These are phyloP conservation scores for Styphnolobium japonicum DNA, from an alignment of 306 rosid species.

Conservation along the genomic window DNA sequence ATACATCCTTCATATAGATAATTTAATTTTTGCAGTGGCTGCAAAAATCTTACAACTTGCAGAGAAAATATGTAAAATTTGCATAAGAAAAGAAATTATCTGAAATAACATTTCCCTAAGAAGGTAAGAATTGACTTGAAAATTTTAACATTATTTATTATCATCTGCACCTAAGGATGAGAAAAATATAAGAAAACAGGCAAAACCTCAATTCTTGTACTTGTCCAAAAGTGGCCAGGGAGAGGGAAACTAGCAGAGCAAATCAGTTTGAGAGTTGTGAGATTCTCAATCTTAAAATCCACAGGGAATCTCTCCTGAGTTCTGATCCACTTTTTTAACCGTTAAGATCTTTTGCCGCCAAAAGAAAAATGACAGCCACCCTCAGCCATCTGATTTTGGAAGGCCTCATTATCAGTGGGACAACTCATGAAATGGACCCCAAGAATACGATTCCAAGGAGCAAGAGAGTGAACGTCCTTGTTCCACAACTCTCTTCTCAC, in stretches of 20 bases:
- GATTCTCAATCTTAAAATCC: conserved; percentile 18
- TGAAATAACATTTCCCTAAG: neutral
- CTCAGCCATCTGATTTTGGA: conserved; percentile 40
- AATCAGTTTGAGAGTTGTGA: neutral
- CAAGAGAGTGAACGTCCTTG: conserved; percentile 37
- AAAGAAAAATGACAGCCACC: conserved; percentile 22
- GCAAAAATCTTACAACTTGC: too few relatives aligned
- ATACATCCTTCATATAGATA: too few relatives aligned
- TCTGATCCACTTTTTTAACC: conserved; percentile 10
- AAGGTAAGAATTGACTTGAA: neutral
- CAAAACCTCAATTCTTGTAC: neutral
- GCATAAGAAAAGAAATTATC: neutral
- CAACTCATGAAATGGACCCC: conserved; percentile 50
- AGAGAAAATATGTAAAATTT: too few relatives aligned
- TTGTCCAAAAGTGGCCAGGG: conserved; percentile 28
- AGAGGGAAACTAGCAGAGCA: neutral
- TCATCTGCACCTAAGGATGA: neutral
- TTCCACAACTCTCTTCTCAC: conserved; percentile 40
- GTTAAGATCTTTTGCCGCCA: conserved; percentile 36
- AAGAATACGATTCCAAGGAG: conserved; percentile 46
- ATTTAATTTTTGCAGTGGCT: too few relatives aligned
- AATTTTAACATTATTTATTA: neutral
- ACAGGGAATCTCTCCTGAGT: conserved; percentile 12
- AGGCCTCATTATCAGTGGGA: conserved; percentile 27
- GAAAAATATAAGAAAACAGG: too few relatives aligned